Percentiles rank a stretch among this genome's conserved stretches.
These are phyloP conservation scores for Gaeumannomyces sp. DNA, from an alignment of 2,329 filamentous ascomycete species.

Conservation along the genomic window DNA sequence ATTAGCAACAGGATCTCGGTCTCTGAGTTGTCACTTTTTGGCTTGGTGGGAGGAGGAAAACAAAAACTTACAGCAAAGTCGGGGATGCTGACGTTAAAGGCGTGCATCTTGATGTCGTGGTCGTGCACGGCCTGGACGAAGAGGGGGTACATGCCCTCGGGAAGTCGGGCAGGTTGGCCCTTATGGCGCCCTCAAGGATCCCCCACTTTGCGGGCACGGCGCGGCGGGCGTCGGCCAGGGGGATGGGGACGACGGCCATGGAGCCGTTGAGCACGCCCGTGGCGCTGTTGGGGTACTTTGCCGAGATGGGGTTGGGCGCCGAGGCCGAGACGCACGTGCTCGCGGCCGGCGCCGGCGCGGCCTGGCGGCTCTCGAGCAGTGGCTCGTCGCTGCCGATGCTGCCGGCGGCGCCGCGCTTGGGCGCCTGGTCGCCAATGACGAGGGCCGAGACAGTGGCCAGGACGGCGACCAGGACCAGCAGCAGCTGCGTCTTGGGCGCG, in stretches of 20 bases:
- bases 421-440: background rate
- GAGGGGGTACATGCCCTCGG: slow-evolving; percentile 46
- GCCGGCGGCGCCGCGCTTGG: background rate
- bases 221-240: slow-evolving; percentile 36
- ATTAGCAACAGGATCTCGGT: no score
- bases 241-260: slow-evolving; percentile 43
- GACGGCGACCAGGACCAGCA: slow-evolving; percentile 1
- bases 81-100: slow-evolving; percentile 30
- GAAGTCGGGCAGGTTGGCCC: slow-evolving; percentile 39
- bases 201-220: slow-evolving; percentile 42
- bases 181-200: slow-evolving; percentile 44
- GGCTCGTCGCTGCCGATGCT: background rate
- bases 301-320: slow-evolving; percentile 41
- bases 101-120: slow-evolving; percentile 41
- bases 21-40: background rate
- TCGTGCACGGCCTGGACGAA: slow-evolving; percentile 43
- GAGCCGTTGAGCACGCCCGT: slow-evolving; percentile 51
- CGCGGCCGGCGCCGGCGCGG: background rate
- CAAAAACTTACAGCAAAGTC: slow-evolving; percentile 40
- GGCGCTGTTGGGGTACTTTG: slow-evolving; percentile 37
- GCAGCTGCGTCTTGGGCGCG: background rate
- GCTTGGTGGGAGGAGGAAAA: background rate
- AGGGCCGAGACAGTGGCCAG: background rate
- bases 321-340: slow-evolving; percentile 21
- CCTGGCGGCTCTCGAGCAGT: slow-evolving; percentile 3